Conservation (phyloP, 768 basidiomycete genomes). For the Phanerochaete sordida region DNA sequence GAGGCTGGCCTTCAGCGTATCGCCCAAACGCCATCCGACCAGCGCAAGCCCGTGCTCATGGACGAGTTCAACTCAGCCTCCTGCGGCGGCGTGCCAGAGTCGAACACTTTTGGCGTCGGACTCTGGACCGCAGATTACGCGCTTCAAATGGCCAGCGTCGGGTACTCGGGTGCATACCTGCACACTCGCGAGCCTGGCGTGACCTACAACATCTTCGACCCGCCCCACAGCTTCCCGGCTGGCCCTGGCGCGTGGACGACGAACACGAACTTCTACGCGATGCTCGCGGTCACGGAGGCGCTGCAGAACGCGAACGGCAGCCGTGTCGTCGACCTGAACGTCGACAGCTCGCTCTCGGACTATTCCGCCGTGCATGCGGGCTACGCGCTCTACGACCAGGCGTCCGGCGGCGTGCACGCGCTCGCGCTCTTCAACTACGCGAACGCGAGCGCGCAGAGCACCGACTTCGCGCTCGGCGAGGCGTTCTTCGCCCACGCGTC, state of each 20-base stretch:
- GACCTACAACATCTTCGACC: slow-evolving; percentile 47
- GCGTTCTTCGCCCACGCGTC: slow-evolving; percentile 23
- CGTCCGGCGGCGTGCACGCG: slow-evolving; percentile 33
- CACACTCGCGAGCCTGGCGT: slow-evolving; percentile 53
- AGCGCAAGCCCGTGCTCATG: slow-evolving; percentile 40
- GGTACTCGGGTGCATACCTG: slow-evolving; percentile 46
- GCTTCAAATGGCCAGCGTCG: slow-evolving; percentile 46
- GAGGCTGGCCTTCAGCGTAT: slow-evolving; percentile 35
- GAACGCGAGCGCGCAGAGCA: slow-evolving; percentile 34
- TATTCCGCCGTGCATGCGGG: slow-evolving; percentile 40
- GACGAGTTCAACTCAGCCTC: slow-evolving; percentile 53
- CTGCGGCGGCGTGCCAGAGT: slow-evolving; percentile 49
- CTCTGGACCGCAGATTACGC: slow-evolving; percentile 53
- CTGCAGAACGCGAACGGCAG: slow-evolving; percentile 37
- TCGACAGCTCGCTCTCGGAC: slow-evolving; percentile 35
- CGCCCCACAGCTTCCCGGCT: slow-evolving; percentile 33
- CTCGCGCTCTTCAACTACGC: slow-evolving; percentile 50
- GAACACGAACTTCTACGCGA: slow-evolving; percentile 47
- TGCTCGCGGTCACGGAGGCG: slow-evolving; percentile 43
- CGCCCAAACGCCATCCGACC: slow-evolving; percentile 27
- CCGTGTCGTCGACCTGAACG: slow-evolving; percentile 44
- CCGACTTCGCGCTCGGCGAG: slow-evolving; percentile 39
- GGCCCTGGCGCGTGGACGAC: slow-evolving; percentile 40
- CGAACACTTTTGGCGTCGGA: slow-evolving; percentile 47
- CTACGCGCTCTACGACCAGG: slow-evolving; percentile 60